These are phyloP conservation scores for Sclerotinia sclerotiorum DNA, from an alignment of 2,329 filamentous ascomycete genomes.

Conservation along the genomic window DNA sequence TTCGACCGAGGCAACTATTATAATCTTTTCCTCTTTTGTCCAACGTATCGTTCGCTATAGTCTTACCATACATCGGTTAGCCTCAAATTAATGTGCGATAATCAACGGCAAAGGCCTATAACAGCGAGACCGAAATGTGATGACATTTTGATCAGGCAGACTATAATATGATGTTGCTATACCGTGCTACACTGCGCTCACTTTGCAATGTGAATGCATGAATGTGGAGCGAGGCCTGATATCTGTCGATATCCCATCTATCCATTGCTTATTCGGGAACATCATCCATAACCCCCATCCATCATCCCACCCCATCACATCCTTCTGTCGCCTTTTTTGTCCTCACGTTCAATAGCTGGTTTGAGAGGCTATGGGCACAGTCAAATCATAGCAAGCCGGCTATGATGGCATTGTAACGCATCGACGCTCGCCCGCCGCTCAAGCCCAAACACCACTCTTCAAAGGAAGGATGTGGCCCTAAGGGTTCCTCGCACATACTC, in stretches of 20 bases:
- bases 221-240: conserved; percentile 14
- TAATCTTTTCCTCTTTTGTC: background rate
- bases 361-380: conserved; percentile 7
- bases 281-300: conserved; percentile 8
- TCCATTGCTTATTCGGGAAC: conserved; percentile 6
- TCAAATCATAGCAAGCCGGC: background rate
- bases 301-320: background rate
- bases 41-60: background rate
- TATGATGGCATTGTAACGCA: conserved; percentile 16
- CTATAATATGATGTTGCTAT: conserved; percentile 12
- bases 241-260: conserved; percentile 13
- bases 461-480: background rate
- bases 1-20: background rate
- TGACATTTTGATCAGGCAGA: conserved; percentile 9
- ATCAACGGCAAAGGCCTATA: background rate
- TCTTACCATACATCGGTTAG: background rate
- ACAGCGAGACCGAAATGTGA: conserved; percentile 8
- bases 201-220: conserved; percentile 16
- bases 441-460: conserved; percentile 16
- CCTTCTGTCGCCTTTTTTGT: conserved; percentile 16
- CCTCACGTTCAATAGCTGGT: conserved; percentile 10
- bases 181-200: conserved; percentile 9
- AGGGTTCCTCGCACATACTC: conserved; percentile 2
- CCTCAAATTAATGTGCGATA: background rate
- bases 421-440: conserved; percentile 16